phyloP scores from a whole-genome alignment of 2,329 filamentous ascomycete genomes.

The Cytospora chrysosperma region DNA sequence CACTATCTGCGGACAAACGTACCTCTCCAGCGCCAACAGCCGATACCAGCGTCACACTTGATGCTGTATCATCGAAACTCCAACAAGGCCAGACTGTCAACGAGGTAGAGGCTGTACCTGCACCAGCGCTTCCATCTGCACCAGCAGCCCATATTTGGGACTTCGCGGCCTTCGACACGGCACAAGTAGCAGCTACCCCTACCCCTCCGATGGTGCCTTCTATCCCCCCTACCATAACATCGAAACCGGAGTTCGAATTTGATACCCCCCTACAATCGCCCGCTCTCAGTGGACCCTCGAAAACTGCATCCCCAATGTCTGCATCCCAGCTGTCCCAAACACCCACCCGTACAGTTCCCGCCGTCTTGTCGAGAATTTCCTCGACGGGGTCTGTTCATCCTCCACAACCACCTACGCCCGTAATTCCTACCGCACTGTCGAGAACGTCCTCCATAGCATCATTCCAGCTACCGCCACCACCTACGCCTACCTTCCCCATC shows the following conservation, averaged over 20 bases:
- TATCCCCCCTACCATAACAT: slow-evolving; percentile 20
- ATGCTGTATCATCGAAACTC: slow-evolving; percentile 1
- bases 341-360: not conserved
- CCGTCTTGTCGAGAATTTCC: not conserved
- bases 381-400: slow-evolving; percentile 8
- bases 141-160: slow-evolving; percentile 15
- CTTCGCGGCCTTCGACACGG: slow-evolving; percentile 22
- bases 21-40: not conserved
- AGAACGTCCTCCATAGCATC: slow-evolving; percentile 9
- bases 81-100: not conserved
- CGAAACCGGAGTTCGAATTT: slow-evolving; percentile 21
- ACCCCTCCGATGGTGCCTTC: not conserved
- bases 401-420: slow-evolving; percentile 4
- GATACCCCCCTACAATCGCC: slow-evolving; percentile 22
- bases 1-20: not conserved
- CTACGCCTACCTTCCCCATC: slow-evolving; percentile 3
- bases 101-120: not conserved
- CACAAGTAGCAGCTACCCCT: not conserved
- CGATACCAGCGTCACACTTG: not conserved
- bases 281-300: slow-evolving; percentile 10
- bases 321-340: not conserved
- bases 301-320: slow-evolving; percentile 2
- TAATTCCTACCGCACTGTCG: not conserved
- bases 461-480: slow-evolving; percentile 3
- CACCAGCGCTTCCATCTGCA: not conserved